Base-by-base conservation (phyloP, 257 asterid species). In the Penstemon davidsonii region DNA sequence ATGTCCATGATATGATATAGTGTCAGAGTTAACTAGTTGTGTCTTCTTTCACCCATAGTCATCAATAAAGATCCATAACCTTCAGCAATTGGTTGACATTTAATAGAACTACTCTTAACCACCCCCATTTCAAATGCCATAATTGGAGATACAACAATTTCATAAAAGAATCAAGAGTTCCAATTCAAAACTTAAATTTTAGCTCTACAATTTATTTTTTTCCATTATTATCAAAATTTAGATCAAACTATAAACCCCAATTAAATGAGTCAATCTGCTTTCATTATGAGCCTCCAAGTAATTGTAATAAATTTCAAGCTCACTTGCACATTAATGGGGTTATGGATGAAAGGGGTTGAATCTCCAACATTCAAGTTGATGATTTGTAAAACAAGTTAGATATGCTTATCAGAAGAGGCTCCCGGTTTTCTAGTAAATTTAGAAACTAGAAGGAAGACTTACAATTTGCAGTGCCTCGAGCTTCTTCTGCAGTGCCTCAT, bases 401-500 rank as follows among this genome's bases (percentile, higher is more conserved):
- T 44, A 19, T 44, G 18, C 53, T 62, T 37, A 50, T 46, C 10
- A 7, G 9, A 8, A 36, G 41, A 25, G 33, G 33, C 33, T 25
- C 33, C 33, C 2, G 11, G 3, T 46, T 8, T 44, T 13, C 7
- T 18, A 2, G 5, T 13, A 13, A 39, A 42, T 13, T 7, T 3
- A 47, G 42, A 60, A 62, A 41, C 46, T 12, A 58, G 53, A 68
- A 19, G 64, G 58, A 15, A 25, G 76, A 52, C 96, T 81, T 83
- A 91, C 96, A 78, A 73, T 91, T 82, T 94, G 99, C 69, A 88
- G 86, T 15, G 91, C 88, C 75, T 94, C 99, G 57, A 94, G 99
- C 80, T 91, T 88, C 78, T 69, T 94, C 86, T 91, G 99, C 71
- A 94, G 79, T 7, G 96, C 99, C 70, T 94, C 99, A 52, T 94